Percentiles rank a stretch among this genome's conserved stretches.
Evolutionary conservation across 495 filamentous ascomycete genomes (phyloP).

Genomic region (Chaetomium fimeti): DNA sequence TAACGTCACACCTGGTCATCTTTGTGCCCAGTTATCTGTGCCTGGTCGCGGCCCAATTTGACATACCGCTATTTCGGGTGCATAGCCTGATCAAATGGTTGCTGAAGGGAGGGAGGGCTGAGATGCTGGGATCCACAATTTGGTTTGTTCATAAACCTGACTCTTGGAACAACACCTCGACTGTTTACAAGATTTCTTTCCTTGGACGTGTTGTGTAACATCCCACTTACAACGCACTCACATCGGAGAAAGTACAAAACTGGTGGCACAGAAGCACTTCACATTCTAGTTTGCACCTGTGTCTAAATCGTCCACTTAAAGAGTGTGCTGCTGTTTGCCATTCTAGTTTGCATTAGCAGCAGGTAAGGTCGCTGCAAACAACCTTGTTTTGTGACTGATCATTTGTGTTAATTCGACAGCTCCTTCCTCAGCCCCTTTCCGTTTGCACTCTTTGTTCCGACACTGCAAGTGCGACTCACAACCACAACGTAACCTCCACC

Average conservation of each 20-base stretch:
- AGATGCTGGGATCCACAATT: constrained; percentile 2
- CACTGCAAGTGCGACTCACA: constrained; percentile 5
- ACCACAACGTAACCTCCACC: neutral
- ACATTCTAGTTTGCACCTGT: no score
- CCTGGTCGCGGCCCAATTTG: constrained; percentile 12
- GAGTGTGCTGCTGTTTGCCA: neutral
- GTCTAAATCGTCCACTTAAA: no score
- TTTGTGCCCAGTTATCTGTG: neutral
- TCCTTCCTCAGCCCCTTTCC: constrained; percentile 1
- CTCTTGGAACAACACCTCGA: neutral
- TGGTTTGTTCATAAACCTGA: neutral
- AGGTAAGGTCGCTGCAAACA: no score
- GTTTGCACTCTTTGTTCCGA: neutral
- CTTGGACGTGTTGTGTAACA: neutral
- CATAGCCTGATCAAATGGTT: neutral
- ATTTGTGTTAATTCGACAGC: neutral
- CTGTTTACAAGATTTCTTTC: constrained; percentile 2
- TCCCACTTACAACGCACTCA: neutral
- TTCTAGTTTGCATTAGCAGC: neutral
- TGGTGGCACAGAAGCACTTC: neutral
- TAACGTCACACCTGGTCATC: neutral
- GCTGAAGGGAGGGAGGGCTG: neutral
- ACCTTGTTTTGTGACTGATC: neutral
- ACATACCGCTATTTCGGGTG: neutral
- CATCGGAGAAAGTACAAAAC: neutral